Percentiles rank a stretch among this genome's conserved stretches.
These are phyloP conservation scores for Geotrichum citri-aurantii DNA, from an alignment of 1,139 yeast genomes.

Conservation along the genomic window DNA sequence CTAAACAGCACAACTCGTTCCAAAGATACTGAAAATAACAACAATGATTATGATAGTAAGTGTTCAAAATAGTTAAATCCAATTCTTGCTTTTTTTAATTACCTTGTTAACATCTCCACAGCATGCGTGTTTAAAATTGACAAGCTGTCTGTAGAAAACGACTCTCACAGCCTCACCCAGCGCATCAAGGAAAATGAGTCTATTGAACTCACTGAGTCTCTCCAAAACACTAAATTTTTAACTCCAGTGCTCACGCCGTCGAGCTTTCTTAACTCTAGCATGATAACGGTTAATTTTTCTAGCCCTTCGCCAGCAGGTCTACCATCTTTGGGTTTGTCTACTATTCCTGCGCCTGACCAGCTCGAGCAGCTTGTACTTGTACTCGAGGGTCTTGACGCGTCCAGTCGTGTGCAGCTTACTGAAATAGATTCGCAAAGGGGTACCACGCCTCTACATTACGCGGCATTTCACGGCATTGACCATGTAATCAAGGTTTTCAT, in stretches of 20 bases:
- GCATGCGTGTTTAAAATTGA: background rate
- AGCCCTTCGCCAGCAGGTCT: background rate
- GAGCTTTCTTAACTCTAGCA: background rate
- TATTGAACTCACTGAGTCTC: background rate
- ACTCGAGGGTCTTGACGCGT: background rate
- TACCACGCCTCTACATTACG: slow-evolving; percentile 77
- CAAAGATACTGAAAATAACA: background rate
- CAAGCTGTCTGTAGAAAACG: background rate
- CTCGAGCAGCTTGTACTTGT: background rate
- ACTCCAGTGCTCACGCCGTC: background rate
- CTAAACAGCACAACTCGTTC: background rate
- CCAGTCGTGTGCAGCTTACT: background rate
- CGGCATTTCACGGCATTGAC: slow-evolving; percentile 79
- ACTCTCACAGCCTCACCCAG: background rate
- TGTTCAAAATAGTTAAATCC: background rate
- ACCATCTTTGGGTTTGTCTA: background rate
- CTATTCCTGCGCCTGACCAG: background rate
- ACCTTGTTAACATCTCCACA: background rate
- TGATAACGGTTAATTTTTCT: background rate
- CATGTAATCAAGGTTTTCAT: slow-evolving; percentile 56
- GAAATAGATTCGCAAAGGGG: background rate
- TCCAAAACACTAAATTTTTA: background rate
- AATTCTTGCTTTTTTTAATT: background rate
- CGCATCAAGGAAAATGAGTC: background rate
- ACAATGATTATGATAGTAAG: background rate